Percentiles rank a stretch among this genome's conserved stretches.
phyloP scores from a whole-genome alignment of 2,329 filamentous ascomycete genomes.

The Pezicula neosporulosa region DNA sequence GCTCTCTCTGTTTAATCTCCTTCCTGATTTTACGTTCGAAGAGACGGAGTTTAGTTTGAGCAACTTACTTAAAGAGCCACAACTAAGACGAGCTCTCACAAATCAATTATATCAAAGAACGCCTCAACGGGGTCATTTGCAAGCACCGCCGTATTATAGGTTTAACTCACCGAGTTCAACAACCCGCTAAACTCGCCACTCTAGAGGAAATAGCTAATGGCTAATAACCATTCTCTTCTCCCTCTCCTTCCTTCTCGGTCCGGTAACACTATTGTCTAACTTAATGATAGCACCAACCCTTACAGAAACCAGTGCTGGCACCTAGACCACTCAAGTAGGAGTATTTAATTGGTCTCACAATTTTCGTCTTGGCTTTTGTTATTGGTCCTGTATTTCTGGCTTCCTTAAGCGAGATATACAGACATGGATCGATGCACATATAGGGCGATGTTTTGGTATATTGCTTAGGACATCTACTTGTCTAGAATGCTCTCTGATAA shows the following conservation, averaged over 20 bases:
- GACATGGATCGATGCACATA: conserved; percentile 35
- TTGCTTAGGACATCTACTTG: conserved; percentile 47
- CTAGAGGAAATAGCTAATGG: conserved; percentile 41
- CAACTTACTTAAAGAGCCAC: no score
- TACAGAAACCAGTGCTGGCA: conserved; percentile 44
- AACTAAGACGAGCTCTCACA: no score
- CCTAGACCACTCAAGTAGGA: conserved; percentile 41
- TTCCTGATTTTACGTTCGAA: no score
- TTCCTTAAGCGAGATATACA: conserved; percentile 44
- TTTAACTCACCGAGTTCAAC: conserved; percentile 2
- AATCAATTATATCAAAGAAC: no score
- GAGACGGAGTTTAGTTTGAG: no score
- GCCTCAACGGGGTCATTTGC: background rate
- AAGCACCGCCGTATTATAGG: conserved; percentile 13
- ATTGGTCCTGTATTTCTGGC: conserved; percentile 54
- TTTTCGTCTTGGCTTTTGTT: conserved; percentile 41
- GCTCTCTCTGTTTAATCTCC: no score
- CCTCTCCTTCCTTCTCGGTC: conserved; percentile 41
- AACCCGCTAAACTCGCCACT: conserved; percentile 13
- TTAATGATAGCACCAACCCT: conserved; percentile 50
- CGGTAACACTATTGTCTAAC: conserved; percentile 45
- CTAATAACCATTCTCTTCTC: conserved; percentile 19
- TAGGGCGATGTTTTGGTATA: conserved; percentile 44
- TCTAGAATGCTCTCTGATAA: conserved; percentile 42
- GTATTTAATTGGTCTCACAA: background rate